These are phyloP conservation scores for Lichtheimia hyalospora DNA, from an alignment of 371 early-diverging fungal genomes.

Conservation along the genomic window DNA sequence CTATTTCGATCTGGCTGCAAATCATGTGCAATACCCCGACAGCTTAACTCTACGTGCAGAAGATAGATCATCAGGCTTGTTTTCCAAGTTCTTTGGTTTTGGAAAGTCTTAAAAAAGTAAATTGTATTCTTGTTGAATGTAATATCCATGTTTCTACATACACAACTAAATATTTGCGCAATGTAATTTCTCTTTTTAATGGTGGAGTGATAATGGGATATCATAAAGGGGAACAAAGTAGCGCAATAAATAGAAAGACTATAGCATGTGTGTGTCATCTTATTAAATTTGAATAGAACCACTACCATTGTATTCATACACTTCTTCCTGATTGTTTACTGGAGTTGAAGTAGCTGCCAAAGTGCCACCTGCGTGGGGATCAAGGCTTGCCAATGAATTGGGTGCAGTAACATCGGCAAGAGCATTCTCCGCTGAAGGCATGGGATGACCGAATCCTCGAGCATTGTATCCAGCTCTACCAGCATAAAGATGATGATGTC, in stretches of 20 bases:
- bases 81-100: constrained; percentile 40
- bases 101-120: constrained; percentile 15
- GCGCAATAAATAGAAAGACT: too few species aligned
- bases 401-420: constrained; percentile 15
- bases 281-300: neutral
- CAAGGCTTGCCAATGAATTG: constrained; percentile 18
- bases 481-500: constrained; percentile 17
- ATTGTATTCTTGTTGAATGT: too few species aligned
- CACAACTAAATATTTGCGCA: too few species aligned
- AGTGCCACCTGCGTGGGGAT: constrained; percentile 21
- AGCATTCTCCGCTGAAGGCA: neutral
- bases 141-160: too few species aligned
- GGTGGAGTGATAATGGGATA: too few species aligned
- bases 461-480: constrained; percentile 15
- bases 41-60: constrained; percentile 26
- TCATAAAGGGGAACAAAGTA: too few species aligned
- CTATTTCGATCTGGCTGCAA: constrained; percentile 80
- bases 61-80: constrained; percentile 22
- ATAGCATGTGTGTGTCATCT: too few species aligned
- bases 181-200: too few species aligned
- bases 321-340: neutral
- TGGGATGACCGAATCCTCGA: constrained; percentile 7
- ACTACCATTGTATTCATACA: neutral
- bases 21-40: constrained; percentile 66
- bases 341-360: constrained; percentile 9